phyloP scores from a whole-genome alignment of 2,329 filamentous ascomycete species.

The Nemania diffusa region DNA sequence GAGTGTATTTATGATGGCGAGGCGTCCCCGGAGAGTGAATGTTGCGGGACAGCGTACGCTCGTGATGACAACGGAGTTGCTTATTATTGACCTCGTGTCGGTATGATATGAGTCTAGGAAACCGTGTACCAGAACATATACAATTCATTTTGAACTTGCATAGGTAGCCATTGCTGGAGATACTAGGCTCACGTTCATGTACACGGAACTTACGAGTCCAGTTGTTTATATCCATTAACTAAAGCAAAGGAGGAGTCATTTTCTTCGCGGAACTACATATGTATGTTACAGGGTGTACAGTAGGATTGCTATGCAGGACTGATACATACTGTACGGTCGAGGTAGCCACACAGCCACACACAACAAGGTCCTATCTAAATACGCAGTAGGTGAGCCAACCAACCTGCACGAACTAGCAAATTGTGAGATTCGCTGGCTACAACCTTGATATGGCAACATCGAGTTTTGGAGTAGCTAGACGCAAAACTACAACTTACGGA shows the following conservation, averaged over 20 bases:
- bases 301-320: conserved; percentile 32
- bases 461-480: background rate
- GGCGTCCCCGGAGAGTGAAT: background rate
- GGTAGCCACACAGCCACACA: conserved; percentile 14
- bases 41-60: background rate
- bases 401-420: conserved; percentile 40
- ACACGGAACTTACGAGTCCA: background rate
- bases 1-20: conserved; percentile 1
- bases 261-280: background rate
- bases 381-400: conserved; percentile 29
- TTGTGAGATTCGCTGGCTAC: conserved; percentile 30
- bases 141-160: conserved; percentile 1
- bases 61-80: background rate
- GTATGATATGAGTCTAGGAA: background rate
- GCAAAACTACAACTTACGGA: background rate
- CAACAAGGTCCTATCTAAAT: background rate
- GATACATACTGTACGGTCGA: conserved; percentile 17
- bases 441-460: background rate
- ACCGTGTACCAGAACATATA: background rate
- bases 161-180: background rate
- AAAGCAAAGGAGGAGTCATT: background rate
- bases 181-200: background rate
- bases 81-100: background rate
- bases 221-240: conserved; percentile 4
- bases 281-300: conserved; percentile 12